These are phyloP conservation scores for Argentina anserina DNA, from an alignment of 306 rosid species.

Conservation along the genomic window DNA sequence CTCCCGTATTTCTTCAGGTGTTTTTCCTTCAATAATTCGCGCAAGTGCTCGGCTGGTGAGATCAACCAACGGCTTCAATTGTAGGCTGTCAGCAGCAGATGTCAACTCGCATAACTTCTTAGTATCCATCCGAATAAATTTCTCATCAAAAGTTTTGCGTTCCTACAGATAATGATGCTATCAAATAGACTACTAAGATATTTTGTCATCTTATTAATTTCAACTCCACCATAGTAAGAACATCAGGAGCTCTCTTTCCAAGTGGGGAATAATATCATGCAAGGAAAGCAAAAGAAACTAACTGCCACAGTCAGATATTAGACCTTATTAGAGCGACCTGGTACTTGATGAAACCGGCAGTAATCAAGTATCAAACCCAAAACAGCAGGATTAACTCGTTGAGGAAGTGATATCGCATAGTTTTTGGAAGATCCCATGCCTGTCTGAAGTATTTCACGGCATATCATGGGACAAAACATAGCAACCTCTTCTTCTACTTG, in stretches of 20 bases:
- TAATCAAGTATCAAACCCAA: slow-evolving; percentile 82
- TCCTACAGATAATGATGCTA: slow-evolving; percentile 51
- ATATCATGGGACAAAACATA: slow-evolving; percentile 90
- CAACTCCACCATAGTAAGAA: slow-evolving; percentile 13
- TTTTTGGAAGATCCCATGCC: slow-evolving; percentile 87
- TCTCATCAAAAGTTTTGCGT: slow-evolving; percentile 67
- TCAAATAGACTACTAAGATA: slow-evolving; percentile 25
- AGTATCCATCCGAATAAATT: slow-evolving; percentile 68
- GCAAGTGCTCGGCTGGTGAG: slow-evolving; percentile 91
- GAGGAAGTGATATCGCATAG: slow-evolving; percentile 82
- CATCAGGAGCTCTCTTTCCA: background rate
- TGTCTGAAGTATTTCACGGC: slow-evolving; percentile 68
- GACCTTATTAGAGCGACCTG: slow-evolving; percentile 86
- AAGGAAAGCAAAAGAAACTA: slow-evolving; percentile 7
- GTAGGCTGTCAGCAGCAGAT: slow-evolving; percentile 89
- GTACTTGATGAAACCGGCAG: slow-evolving; percentile 78
- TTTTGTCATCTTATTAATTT: slow-evolving; percentile 23
- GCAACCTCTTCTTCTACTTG: slow-evolving; percentile 94
- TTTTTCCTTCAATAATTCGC: slow-evolving; percentile 86
- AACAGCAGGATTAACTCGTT: slow-evolving; percentile 69
- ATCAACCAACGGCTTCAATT: slow-evolving; percentile 85
- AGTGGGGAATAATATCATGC: background rate
- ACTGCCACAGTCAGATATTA: slow-evolving; percentile 18
- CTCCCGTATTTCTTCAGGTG: slow-evolving; percentile 88
- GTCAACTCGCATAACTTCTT: slow-evolving; percentile 83